Percentiles rank a stretch among this genome's conserved stretches.
Evolutionary conservation across 257 asterid species (phyloP).

Genomic region (Cynanchum wilfordii): DNA sequence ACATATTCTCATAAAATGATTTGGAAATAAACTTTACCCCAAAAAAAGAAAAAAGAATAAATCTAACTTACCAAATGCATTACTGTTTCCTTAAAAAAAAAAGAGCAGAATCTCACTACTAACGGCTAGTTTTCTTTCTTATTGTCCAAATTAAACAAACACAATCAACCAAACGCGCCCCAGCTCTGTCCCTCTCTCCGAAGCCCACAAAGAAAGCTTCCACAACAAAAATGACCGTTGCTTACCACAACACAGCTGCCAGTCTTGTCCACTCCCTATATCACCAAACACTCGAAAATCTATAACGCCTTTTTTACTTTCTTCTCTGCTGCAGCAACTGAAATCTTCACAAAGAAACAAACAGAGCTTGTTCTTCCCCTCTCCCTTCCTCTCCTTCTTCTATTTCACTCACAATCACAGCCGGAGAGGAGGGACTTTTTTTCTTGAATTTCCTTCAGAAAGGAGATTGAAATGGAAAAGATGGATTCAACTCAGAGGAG

Average conservation of each 20-base stretch:
- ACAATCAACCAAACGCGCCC: not conserved
- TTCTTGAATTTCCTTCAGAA: not conserved
- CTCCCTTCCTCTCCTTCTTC: slow-evolving; percentile 18
- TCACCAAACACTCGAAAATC: slow-evolving; percentile 10
- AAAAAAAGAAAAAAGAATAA: too few species aligned
- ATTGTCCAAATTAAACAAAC: too few species aligned
- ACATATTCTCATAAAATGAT: too few species aligned
- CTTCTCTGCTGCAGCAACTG: not conserved
- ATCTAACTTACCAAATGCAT: too few species aligned
- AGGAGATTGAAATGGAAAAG: slow-evolving; percentile 7
- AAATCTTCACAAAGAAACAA: not conserved
- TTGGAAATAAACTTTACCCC: too few species aligned
- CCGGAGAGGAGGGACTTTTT: slow-evolving; percentile 25
- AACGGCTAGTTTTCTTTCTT: slow-evolving; percentile 7
- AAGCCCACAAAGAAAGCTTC: slow-evolving; percentile 16
- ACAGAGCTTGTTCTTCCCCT: not conserved
- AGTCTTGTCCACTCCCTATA: not conserved
- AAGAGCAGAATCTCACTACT: not conserved
- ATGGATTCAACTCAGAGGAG: slow-evolving; percentile 68
- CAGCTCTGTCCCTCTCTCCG: not conserved
- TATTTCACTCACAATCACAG: not conserved
- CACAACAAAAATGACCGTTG: slow-evolving; percentile 47
- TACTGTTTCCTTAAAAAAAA: too few species aligned
- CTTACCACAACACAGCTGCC: not conserved
- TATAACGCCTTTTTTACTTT: slow-evolving; percentile 16